phyloP scores from a whole-genome alignment of 768 basidiomycete species.

The Calocybe gangraenosa region DNA sequence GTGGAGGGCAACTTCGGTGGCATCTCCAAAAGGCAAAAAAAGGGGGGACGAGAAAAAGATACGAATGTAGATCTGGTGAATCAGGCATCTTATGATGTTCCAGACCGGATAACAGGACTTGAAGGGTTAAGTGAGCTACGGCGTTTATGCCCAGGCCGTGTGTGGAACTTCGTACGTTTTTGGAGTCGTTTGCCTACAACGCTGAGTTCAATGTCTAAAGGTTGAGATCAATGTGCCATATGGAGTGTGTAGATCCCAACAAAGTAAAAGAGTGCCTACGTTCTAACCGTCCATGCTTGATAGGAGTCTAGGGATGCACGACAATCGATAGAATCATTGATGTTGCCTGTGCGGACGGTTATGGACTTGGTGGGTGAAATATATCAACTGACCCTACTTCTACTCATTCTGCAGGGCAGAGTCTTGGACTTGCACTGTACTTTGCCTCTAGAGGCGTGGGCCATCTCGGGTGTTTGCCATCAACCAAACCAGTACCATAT shows the following conservation, averaged over 20 bases:
- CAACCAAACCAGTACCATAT: slow-evolving; percentile 47
- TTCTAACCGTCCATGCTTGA: neutral
- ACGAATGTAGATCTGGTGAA: slow-evolving; percentile 15
- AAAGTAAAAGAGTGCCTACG: neutral
- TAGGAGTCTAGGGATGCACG: slow-evolving; percentile 67
- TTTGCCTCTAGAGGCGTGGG: slow-evolving; percentile 88
- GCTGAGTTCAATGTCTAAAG: too few relatives aligned
- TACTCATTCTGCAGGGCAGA: slow-evolving; percentile 41
- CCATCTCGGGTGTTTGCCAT: slow-evolving; percentile 34
- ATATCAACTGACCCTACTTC: too few relatives aligned
- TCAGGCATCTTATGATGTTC: slow-evolving; percentile 63
- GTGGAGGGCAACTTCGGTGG: slow-evolving; percentile 42
- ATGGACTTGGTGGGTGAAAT: slow-evolving; percentile 79
- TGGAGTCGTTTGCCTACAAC: too few relatives aligned
- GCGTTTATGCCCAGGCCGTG: slow-evolving; percentile 67
- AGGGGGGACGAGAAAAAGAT: slow-evolving; percentile 15
- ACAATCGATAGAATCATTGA: slow-evolving; percentile 56
- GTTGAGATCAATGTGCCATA: slow-evolving; percentile 86
- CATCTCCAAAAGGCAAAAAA: slow-evolving; percentile 41
- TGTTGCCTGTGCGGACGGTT: slow-evolving; percentile 78
- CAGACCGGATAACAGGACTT: slow-evolving; percentile 82
- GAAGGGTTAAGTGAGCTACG: slow-evolving; percentile 76
- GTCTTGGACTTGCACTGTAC: slow-evolving; percentile 86
- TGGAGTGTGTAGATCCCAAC: slow-evolving; percentile 36
- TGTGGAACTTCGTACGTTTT: slow-evolving; percentile 83